Evolutionary conservation across 1,284 basidiomycete genomes (phyloP).

Genomic region (Ceratobasidium sp.): DNA sequence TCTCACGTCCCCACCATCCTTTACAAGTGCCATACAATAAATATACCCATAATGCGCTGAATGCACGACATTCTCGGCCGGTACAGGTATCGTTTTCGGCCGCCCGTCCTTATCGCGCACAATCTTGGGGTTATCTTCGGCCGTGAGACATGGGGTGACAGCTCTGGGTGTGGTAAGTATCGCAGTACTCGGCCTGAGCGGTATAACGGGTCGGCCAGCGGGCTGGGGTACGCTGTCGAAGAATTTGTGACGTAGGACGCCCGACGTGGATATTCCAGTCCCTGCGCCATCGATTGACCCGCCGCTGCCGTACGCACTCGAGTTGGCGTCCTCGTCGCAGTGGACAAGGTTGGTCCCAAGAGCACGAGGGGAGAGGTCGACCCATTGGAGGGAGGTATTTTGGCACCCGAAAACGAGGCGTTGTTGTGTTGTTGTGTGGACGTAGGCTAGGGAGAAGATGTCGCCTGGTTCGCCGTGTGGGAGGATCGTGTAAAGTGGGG

Average conservation of each 20-base stretch:
- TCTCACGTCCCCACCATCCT: conserved; percentile 60
- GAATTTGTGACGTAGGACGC: conserved; percentile 70
- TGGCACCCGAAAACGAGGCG: conserved; percentile 87
- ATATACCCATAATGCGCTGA: conserved; percentile 96
- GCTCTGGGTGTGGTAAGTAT: conserved; percentile 21
- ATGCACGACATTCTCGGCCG: conserved; percentile 75
- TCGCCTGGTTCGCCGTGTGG: conserved; percentile 91
- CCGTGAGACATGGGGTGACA: conserved; percentile 7
- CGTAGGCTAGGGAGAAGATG: conserved; percentile 88
- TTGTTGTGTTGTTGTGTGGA: conserved; percentile 65
- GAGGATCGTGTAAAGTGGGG: conserved; percentile 79
- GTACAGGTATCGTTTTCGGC: conserved; percentile 62
- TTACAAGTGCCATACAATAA: conserved; percentile 80
- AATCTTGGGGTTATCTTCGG: conserved; percentile 58
- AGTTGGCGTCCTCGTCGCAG: conserved; percentile 35
- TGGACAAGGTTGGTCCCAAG: conserved; percentile 38
- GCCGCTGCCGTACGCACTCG: not conserved
- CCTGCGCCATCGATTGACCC: not conserved
- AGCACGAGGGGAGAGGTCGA: conserved; percentile 63
- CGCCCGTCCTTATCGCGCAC: conserved; percentile 17
- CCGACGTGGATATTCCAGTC: conserved; percentile 30
- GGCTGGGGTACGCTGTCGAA: conserved; percentile 82
- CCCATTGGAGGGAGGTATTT: conserved; percentile 90
- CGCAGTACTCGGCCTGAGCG: conserved; percentile 22
- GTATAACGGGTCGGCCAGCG: conserved; percentile 67